Evolutionary conservation across 495 filamentous ascomycete species (phyloP), one percentile per base, ranked within the genome.

Genomic region (Penicillium pancosmium): DNA sequence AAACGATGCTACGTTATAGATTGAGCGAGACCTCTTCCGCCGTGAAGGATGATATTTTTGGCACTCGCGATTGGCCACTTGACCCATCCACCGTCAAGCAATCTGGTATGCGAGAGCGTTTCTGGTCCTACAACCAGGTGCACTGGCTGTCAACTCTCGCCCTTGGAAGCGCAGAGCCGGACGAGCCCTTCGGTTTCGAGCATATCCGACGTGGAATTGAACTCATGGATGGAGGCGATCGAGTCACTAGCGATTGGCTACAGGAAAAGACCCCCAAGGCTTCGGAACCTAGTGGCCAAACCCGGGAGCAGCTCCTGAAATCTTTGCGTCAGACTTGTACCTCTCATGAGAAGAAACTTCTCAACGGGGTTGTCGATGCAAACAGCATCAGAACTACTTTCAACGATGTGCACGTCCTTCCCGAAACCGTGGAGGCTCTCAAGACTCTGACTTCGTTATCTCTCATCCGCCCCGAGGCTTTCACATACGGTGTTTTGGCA

Each of bases 401-500:
- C 57, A 73, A 83, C 12, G 89, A 95, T 67, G 87, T 98, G 38
- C 88, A 91, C 58, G 92, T 90, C 15, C 85, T 92, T 0, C 70
- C 81, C 4, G 89, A 91, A 51, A 97, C 91, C 11, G 89, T 96
- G 31, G 91, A 96, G 40, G 88, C 92, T 1, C 76, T 98, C 55
- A 92, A 93, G 71, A 93, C 90, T 5, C 79, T 98, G 35, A 98
- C 95, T 4, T 90, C 90, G 2, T 80, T 98, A 9, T 96, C 92
- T 0, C 81, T 98, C 0, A 80, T 89, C 25, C 88, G 95, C 1
- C 94, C 94, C 1, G 94, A 98, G 43, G 94, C 95, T 27, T 98
- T 98, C 72, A 87, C 87, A 15, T 98, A 98, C 68, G 94, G 94
- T 73, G 92, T 98, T 6, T 82, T 98, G 35, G 89, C 93, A 2